These are phyloP conservation scores for Fusarium sambucinum DNA, from an alignment of 2,329 filamentous ascomycete species.

Conservation along the genomic window DNA sequence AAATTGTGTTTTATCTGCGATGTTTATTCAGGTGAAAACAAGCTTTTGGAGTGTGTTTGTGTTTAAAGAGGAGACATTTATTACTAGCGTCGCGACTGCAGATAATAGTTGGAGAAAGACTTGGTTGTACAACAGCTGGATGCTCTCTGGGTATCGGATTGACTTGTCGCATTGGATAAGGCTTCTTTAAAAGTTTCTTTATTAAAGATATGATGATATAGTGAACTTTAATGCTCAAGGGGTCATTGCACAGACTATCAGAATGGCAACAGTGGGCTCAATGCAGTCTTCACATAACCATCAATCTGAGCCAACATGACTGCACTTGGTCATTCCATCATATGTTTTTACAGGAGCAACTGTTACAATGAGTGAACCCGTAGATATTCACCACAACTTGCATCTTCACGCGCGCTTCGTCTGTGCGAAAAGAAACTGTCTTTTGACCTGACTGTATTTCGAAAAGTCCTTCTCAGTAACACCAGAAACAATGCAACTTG, in stretches of 20 bases:
- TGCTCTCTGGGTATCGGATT: not conserved
- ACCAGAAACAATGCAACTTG: not conserved
- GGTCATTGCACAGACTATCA: no score
- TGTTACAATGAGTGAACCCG: not conserved
- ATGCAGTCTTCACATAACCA: not conserved
- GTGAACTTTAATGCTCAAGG: no score
- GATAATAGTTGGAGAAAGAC: not conserved
- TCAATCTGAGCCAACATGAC: not conserved
- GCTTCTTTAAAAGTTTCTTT: no score
- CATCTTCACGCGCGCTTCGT: not conserved
- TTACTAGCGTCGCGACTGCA: not conserved
- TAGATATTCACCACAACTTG: not conserved
- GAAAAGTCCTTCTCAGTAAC: not conserved
- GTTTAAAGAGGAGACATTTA: not conserved
- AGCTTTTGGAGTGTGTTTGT: not conserved
- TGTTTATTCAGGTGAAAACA: not conserved
- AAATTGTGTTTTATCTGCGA: not conserved
- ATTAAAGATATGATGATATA: no score
- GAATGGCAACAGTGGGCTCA: not conserved
- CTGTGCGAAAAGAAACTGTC: accelerated
- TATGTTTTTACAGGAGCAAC: not conserved
- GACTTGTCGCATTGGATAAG: not conserved
- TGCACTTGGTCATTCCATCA: not conserved
- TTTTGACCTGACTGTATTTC: no score
- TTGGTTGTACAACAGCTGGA: not conserved